These are phyloP conservation scores for Malassezia furfur DNA, from an alignment of 1,284 basidiomycete genomes.

Conservation along the genomic window DNA sequence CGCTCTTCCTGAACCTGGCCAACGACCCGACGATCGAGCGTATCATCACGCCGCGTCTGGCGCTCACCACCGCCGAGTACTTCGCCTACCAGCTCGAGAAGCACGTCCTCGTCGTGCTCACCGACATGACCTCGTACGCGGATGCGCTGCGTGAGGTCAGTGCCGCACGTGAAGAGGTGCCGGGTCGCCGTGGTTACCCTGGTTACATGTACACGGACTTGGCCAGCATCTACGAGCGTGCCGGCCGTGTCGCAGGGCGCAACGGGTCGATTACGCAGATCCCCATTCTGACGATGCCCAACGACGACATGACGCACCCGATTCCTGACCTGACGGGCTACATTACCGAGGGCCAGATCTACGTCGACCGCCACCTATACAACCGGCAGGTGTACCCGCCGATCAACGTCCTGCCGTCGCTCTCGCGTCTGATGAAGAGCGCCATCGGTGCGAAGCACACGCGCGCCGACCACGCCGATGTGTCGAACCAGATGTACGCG, in stretches of 20 bases:
- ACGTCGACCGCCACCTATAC: slow-evolving; percentile 79
- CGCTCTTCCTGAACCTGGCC: slow-evolving; percentile 95
- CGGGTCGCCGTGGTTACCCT: slow-evolving; percentile 97
- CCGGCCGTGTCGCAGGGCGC: slow-evolving; percentile 90
- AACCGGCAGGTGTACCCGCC: slow-evolving; percentile 98
- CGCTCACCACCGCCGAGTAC: slow-evolving; percentile 96
- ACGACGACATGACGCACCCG: slow-evolving; percentile 98
- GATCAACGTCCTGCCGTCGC: slow-evolving; percentile 96
- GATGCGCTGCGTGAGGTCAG: slow-evolving; percentile 90
- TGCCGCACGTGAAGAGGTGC: slow-evolving; percentile 97
- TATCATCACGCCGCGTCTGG: slow-evolving; percentile 97
- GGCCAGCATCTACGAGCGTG: slow-evolving; percentile 96
- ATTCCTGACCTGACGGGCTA: slow-evolving; percentile 98
- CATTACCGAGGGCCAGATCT: slow-evolving; percentile 98
- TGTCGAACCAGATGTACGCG: slow-evolving; percentile 57
- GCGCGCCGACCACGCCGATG: slow-evolving; percentile 95
- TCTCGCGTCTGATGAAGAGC: slow-evolving; percentile 98
- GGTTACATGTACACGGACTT: slow-evolving; percentile 66
- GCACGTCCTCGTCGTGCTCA: slow-evolving; percentile 96
- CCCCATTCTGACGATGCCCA: slow-evolving; percentile 99
- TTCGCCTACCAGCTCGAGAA: slow-evolving; percentile 99
- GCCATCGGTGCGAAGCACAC: slow-evolving; percentile 97
- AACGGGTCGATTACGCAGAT: slow-evolving; percentile 99
- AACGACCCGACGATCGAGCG: slow-evolving; percentile 99
- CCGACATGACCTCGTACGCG: slow-evolving; percentile 97